Conservation (phyloP, 2,329 filamentous ascomycete genomes). For the Orbilia blumenaviensis region DNA sequence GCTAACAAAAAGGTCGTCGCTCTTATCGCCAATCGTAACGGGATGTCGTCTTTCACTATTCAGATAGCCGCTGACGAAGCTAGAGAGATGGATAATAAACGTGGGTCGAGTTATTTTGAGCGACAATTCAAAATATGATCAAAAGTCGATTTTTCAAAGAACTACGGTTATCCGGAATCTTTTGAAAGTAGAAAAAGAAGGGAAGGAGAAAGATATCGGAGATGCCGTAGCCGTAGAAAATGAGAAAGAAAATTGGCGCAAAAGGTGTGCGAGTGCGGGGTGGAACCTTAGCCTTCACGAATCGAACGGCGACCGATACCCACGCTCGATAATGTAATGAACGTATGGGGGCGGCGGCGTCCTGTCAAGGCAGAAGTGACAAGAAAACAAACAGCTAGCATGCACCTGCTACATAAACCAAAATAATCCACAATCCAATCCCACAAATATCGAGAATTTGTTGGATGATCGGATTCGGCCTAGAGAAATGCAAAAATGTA, state of each 20-base stretch:
- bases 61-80: not conserved
- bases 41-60: not conserved
- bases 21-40: conserved; percentile 43
- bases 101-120: conserved; percentile 23
- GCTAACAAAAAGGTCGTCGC: conserved; percentile 10
- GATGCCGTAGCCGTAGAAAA: conserved; percentile 25
- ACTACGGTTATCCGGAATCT: not conserved
- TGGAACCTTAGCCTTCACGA: conserved; percentile 23
- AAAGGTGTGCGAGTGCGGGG: conserved; percentile 48
- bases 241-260: conserved; percentile 40
- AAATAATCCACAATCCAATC: not conserved
- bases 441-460: not conserved
- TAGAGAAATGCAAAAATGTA: conserved; percentile 22
- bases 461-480: not conserved
- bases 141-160: conserved; percentile 17
- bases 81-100: not conserved
- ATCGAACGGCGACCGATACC: conserved; percentile 34
- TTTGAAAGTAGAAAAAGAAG: conserved; percentile 3
- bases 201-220: conserved; percentile 1
- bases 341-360: not conserved
- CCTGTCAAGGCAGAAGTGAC: conserved; percentile 1
- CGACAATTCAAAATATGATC: conserved; percentile 3
- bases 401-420: not conserved
- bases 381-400: conserved; percentile 3
- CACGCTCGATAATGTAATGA: not conserved